Percentiles rank a stretch among this genome's conserved stretches.
These are phyloP conservation scores for Pouteria glomerata DNA, from an alignment of 148 eudicot genomes.

Conservation along the genomic window DNA sequence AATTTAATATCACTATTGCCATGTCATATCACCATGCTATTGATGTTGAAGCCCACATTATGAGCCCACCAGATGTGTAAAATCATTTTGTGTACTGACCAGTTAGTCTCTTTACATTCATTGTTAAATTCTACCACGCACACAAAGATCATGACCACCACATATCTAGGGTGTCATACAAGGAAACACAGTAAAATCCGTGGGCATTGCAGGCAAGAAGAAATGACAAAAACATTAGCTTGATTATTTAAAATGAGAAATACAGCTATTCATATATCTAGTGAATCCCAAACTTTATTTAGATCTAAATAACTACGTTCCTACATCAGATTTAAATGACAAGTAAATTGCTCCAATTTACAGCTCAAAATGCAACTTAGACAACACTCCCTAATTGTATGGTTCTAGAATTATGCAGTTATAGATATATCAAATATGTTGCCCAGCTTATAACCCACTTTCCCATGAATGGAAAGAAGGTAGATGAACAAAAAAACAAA, in stretches of 20 bases:
- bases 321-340: not conserved
- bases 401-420: not conserved
- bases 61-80: not conserved
- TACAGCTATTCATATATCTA: not conserved
- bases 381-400: not conserved
- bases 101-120: not conserved
- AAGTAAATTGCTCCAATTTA: not conserved
- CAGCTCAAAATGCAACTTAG: not conserved
- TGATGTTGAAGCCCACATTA: not conserved
- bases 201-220: constrained; percentile 96
- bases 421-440: not conserved
- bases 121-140: not conserved
- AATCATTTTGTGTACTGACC: not conserved
- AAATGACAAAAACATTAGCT: not conserved
- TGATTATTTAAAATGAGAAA: not conserved
- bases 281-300: not conserved
- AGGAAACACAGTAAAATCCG: constrained; percentile 84
- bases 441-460: not conserved
- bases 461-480: not conserved
- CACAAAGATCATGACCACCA: not conserved
- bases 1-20: not conserved
- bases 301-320: not conserved
- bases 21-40: not conserved
- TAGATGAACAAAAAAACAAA: not conserved
- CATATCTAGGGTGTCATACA: constrained; percentile 91